These are phyloP conservation scores for Plasmodium fragile DNA, from an alignment of 169 alveolate genomes.

Conservation along the genomic window DNA sequence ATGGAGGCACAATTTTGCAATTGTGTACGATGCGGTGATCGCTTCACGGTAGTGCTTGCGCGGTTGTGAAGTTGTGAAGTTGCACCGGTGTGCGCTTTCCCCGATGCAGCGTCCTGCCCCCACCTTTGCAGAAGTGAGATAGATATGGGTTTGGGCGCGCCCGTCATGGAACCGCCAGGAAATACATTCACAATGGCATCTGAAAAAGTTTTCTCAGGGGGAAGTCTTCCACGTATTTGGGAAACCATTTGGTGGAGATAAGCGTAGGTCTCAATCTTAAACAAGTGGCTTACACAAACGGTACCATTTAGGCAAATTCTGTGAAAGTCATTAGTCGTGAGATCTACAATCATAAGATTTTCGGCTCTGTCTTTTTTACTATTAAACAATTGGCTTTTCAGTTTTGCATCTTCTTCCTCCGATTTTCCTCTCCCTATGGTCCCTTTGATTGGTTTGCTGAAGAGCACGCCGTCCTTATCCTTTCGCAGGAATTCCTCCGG, in stretches of 20 bases:
- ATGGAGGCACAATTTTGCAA: background rate
- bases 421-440: conserved; percentile 77
- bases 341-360: conserved; percentile 81
- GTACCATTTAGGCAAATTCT: conserved; percentile 74
- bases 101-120: background rate
- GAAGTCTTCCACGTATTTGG: conserved; percentile 66
- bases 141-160: conserved; percentile 79
- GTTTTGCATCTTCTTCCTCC: conserved; percentile 63
- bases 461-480: conserved; percentile 59
- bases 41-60: background rate
- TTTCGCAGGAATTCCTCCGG: conserved; percentile 79
- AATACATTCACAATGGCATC: conserved; percentile 77
- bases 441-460: conserved; percentile 82
- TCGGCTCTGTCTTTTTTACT: conserved; percentile 80
- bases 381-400: conserved; percentile 45
- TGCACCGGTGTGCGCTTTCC: background rate
- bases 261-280: conserved; percentile 76
- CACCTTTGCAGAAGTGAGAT: conserved; percentile 70
- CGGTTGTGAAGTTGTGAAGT: background rate
- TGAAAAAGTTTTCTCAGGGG: conserved; percentile 14
- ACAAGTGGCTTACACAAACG: conserved; percentile 69
- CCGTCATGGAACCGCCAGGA: conserved; percentile 85
- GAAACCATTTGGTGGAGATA: conserved; percentile 81
- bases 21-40: background rate
- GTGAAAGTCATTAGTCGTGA: conserved; percentile 79